phyloP scores from a whole-genome alignment of 352 stramenopile genomes.

The Globisporangium lucens region DNA sequence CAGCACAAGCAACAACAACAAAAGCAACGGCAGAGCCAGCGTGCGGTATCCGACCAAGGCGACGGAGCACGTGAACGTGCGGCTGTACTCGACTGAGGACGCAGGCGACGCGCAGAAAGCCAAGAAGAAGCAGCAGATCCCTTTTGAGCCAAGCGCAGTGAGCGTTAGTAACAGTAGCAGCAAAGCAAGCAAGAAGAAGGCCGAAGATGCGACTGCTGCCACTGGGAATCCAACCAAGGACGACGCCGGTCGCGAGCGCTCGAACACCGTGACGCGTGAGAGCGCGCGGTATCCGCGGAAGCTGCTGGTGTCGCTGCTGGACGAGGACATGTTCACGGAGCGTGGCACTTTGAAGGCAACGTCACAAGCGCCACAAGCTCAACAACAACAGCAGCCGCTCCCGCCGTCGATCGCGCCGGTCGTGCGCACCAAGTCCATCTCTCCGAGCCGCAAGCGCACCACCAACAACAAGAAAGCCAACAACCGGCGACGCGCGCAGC shows the following conservation, averaged over 20 bases:
- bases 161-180: neutral
- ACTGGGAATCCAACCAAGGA: constrained; percentile 10
- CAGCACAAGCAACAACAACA: neutral
- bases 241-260: constrained; percentile 1
- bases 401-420: constrained; percentile 2
- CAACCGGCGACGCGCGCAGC: constrained; percentile 4
- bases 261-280: constrained; percentile 12
- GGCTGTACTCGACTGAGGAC: constrained; percentile 23
- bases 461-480: constrained; percentile 26
- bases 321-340: constrained; percentile 19
- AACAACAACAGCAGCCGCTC: neutral
- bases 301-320: constrained; percentile 29
- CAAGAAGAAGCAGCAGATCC: constrained; percentile 3
- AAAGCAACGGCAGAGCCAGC: neutral
- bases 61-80: constrained; percentile 4
- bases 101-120: constrained; percentile 9
- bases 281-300: constrained; percentile 15
- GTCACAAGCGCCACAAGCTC: neutral
- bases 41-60: constrained; percentile 4
- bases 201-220: constrained; percentile 19
- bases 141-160: neutral
- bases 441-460: constrained; percentile 11
- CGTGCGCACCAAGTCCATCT: constrained; percentile 21
- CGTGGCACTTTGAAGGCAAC: neutral
- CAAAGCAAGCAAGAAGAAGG: constrained; percentile 16